Percentiles rank a stretch among this genome's conserved stretches.
phyloP scores from a whole-genome alignment of 169 alveolate species.

The Sarcocystis neurona region DNA sequence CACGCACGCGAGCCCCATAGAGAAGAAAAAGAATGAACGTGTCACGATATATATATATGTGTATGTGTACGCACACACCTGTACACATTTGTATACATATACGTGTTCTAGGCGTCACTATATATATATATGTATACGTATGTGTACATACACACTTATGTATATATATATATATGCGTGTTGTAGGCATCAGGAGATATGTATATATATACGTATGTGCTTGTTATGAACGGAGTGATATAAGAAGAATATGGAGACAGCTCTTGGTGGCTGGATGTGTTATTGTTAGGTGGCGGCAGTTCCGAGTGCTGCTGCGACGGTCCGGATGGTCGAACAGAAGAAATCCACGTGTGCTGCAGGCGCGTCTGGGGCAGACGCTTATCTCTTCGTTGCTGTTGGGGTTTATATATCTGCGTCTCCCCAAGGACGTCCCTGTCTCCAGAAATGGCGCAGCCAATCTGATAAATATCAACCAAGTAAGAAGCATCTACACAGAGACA shows the following conservation, averaged over 20 bases:
- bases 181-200: too few species aligned
- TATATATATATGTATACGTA: too few species aligned
- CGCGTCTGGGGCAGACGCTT: slow-evolving; percentile 61
- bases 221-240: too few species aligned
- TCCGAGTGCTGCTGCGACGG: slow-evolving; percentile 53
- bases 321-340: slow-evolving; percentile 56
- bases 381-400: slow-evolving; percentile 60
- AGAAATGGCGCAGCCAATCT: slow-evolving; percentile 63
- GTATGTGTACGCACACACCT: not conserved
- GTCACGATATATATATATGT: not conserved
- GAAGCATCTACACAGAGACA: not conserved
- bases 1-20: too few species aligned
- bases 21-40: too few species aligned
- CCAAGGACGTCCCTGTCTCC: slow-evolving; percentile 46
- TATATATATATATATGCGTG: too few species aligned
- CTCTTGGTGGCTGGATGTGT: not conserved
- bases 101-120: too few species aligned
- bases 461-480: slow-evolving; percentile 63
- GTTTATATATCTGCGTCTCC: slow-evolving; percentile 48
- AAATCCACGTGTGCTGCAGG: slow-evolving; percentile 61
- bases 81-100: too few species aligned
- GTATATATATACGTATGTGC: too few species aligned
- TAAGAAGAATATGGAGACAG: too few species aligned
- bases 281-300: slow-evolving; percentile 36
- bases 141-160: too few species aligned